These are phyloP conservation scores for Pistacia vera DNA, from an alignment of 345 rosid species.

Conservation along the genomic window DNA sequence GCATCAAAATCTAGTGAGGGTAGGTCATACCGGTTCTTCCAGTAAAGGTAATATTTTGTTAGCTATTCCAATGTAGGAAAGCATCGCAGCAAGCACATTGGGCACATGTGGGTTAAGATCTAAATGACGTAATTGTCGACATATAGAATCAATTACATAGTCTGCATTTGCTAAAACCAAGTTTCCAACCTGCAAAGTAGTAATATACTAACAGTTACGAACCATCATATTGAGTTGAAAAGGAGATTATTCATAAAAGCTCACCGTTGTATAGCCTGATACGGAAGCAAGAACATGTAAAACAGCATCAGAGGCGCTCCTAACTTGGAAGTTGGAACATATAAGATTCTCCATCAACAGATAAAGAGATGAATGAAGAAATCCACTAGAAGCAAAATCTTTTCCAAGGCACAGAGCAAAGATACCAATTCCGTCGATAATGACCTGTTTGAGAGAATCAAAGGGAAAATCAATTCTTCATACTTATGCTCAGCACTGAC, in stretches of 20 bases:
- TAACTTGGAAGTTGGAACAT: conserved; percentile 68
- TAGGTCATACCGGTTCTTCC: conserved; percentile 81
- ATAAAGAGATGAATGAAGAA: conserved; percentile 87
- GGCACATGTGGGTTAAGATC: conserved; percentile 92
- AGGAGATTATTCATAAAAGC: conserved; percentile 25
- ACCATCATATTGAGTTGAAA: no score
- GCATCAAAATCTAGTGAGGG: background rate
- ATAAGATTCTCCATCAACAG: conserved; percentile 83
- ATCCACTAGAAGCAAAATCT: conserved; percentile 78
- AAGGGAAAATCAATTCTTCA: conserved; percentile 11
- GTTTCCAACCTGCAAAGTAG: conserved; percentile 22
- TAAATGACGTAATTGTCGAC: conserved; percentile 85
- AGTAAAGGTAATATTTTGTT: conserved; percentile 72
- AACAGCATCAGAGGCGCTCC: conserved; percentile 77
- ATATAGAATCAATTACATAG: conserved; percentile 83
- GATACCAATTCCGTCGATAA: conserved; percentile 82
- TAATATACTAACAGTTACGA: no score
- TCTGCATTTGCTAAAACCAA: conserved; percentile 91
- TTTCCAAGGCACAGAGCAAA: conserved; percentile 74
- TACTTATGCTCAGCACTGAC: background rate
- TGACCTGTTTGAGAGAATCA: conserved; percentile 50
- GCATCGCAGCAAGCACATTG: conserved; percentile 92
- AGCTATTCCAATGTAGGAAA: conserved; percentile 90
- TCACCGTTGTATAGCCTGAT: conserved; percentile 69
- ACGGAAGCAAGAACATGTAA: conserved; percentile 63